These are phyloP conservation scores for Fusarium globosum DNA, from an alignment of 2,329 filamentous ascomycete genomes.

Conservation along the genomic window DNA sequence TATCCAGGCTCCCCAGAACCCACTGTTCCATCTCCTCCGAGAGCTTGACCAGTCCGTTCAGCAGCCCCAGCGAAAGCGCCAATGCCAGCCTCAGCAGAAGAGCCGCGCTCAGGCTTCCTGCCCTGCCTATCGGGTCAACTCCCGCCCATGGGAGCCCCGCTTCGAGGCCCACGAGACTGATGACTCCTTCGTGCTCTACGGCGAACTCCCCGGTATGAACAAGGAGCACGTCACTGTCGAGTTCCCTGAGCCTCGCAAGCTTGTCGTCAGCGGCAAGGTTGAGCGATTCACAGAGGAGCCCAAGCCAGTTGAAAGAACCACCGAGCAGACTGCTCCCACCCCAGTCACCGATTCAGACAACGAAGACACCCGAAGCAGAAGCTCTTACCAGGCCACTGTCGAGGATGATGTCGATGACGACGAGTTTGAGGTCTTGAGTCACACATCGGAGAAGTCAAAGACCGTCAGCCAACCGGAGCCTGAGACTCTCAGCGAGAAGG, in stretches of 20 bases:
- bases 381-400: slow-evolving; percentile 24
- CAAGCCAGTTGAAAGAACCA: background rate
- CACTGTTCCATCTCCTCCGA: slow-evolving; percentile 17
- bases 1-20: slow-evolving; percentile 12
- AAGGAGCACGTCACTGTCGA: slow-evolving; percentile 79
- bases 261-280: slow-evolving; percentile 73
- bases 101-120: slow-evolving; percentile 38
- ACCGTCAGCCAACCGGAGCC: background rate
- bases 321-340: background rate
- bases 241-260: slow-evolving; percentile 76
- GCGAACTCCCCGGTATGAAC: slow-evolving; percentile 78
- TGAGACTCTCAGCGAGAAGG: slow-evolving; percentile 1
- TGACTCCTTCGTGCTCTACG: slow-evolving; percentile 76
- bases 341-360: background rate
- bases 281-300: slow-evolving; percentile 63
- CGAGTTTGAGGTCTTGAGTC: slow-evolving; percentile 22
- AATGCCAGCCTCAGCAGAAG: slow-evolving; percentile 19
- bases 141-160: slow-evolving; percentile 14
- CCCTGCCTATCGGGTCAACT: background rate
- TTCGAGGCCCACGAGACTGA: slow-evolving; percentile 49
- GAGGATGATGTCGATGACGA: slow-evolving; percentile 24
- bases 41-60: slow-evolving; percentile 26
- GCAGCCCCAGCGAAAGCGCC: slow-evolving; percentile 21
- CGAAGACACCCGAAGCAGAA: slow-evolving; percentile 23
- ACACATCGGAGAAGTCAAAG: slow-evolving; percentile 18